Percentiles rank a stretch among this genome's conserved stretches.
Conservation (phyloP, 2,329 filamentous ascomycete species). For the Cylindrodendrum hubeiense region DNA sequence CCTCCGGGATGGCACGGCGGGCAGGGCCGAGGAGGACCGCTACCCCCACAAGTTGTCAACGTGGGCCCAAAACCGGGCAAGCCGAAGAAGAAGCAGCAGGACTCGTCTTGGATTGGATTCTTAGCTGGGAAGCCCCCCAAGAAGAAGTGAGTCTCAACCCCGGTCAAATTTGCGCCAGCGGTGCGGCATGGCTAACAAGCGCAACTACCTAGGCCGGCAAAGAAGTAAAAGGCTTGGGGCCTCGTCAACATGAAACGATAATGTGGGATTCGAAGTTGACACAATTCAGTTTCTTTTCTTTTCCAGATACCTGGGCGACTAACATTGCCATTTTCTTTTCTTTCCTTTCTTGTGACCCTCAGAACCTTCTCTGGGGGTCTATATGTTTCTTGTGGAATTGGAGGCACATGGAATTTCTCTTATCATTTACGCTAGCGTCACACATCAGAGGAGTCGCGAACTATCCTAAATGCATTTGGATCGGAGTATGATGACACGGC, state of each 20-base stretch:
- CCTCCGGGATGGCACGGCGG: slow-evolving; percentile 42
- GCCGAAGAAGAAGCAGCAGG: slow-evolving; percentile 38
- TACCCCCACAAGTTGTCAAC: slow-evolving; percentile 37
- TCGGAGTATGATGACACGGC: slow-evolving; percentile 46
- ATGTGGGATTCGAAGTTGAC: slow-evolving; percentile 32
- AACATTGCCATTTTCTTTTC: slow-evolving; percentile 10
- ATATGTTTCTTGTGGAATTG: slow-evolving; percentile 27
- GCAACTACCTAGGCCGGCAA: slow-evolving; percentile 29
- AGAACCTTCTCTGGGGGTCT: slow-evolving; percentile 28
- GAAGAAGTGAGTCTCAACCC: slow-evolving; percentile 46
- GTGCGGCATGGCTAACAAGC: slow-evolving; percentile 20
- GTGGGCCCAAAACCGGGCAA: slow-evolving; percentile 41
- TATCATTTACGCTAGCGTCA: slow-evolving; percentile 39
- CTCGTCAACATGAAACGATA: slow-evolving; percentile 34
- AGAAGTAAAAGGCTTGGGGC: slow-evolving; percentile 36
- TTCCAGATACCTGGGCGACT: slow-evolving; percentile 44
- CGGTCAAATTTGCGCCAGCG: background rate
- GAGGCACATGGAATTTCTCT: slow-evolving; percentile 19
- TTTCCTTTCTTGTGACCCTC: slow-evolving; percentile 27
- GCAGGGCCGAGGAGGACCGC: slow-evolving; percentile 5
- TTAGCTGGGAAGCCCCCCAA: slow-evolving; percentile 46
- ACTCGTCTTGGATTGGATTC: slow-evolving; percentile 39
- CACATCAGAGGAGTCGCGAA: slow-evolving; percentile 41
- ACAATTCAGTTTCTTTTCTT: slow-evolving; percentile 33
- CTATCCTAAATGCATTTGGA: slow-evolving; percentile 45